These are phyloP conservation scores for Castanea sativa DNA, from an alignment of 306 rosid genomes.

Conservation along the genomic window DNA sequence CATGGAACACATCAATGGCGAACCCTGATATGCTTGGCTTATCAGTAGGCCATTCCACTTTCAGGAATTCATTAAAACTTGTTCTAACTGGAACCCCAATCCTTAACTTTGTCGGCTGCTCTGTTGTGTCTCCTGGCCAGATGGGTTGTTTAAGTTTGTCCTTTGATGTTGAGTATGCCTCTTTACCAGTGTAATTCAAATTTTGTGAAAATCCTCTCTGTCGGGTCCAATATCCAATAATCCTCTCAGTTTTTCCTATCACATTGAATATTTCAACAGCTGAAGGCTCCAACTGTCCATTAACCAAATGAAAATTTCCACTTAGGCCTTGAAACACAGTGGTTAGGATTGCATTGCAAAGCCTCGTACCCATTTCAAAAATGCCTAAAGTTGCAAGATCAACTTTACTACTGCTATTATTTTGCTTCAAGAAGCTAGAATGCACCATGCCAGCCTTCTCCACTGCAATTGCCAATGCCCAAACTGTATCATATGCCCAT, in stretches of 20 bases:
- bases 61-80: slow-evolving; percentile 19
- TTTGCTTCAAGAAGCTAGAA: not conserved
- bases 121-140: slow-evolving; percentile 40
- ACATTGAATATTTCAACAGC: slow-evolving; percentile 28
- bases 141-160: slow-evolving; percentile 14
- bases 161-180: not conserved
- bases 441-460: not conserved
- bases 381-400: slow-evolving; percentile 11
- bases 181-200: not conserved
- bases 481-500: slow-evolving; percentile 43
- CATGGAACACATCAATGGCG: slow-evolving; percentile 23
- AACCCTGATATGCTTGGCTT: slow-evolving; percentile 23
- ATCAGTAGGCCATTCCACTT: slow-evolving; percentile 9
- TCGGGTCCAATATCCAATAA: slow-evolving; percentile 31
- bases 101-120: slow-evolving; percentile 21
- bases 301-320: slow-evolving; percentile 24
- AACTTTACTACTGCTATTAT: not conserved
- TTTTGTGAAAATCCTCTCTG: slow-evolving; percentile 1
- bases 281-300: slow-evolving; percentile 29
- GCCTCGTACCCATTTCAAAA: slow-evolving; percentile 1
- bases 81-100: slow-evolving; percentile 32
- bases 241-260: slow-evolving; percentile 19
- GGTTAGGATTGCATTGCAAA: not conserved
- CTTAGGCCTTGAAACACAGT: slow-evolving; percentile 17
- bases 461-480: slow-evolving; percentile 27